These are phyloP conservation scores for Fusarium compactum DNA, from an alignment of 2,329 filamentous ascomycete genomes.

Conservation along the genomic window DNA sequence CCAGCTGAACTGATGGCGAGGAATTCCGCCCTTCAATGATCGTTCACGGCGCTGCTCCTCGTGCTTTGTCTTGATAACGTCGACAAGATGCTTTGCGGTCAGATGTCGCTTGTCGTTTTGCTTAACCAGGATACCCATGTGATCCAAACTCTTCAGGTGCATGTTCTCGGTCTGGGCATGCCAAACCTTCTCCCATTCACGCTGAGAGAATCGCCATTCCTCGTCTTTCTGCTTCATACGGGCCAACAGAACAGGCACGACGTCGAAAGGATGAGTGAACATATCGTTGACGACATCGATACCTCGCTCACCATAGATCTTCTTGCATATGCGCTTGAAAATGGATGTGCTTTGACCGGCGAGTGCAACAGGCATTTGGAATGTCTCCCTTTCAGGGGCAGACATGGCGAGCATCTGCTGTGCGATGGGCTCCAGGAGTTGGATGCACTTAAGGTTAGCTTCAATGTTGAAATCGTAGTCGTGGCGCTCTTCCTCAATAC, in stretches of 20 bases:
- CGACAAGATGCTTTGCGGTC: constrained; percentile 88
- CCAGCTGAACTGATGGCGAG: constrained; percentile 80
- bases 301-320: constrained; percentile 93
- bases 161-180: constrained; percentile 93
- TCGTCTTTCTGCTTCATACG: constrained; percentile 96
- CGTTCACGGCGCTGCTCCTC: constrained; percentile 87
- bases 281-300: constrained; percentile 88
- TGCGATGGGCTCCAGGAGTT: constrained; percentile 93
- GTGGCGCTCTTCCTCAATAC: constrained; percentile 97
- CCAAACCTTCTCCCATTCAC: constrained; percentile 99
- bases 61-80: constrained; percentile 90
- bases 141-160: constrained; percentile 95
- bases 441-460: constrained; percentile 92
- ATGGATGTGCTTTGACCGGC: constrained; percentile 96
- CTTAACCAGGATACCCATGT: constrained; percentile 93
- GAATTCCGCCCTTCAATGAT: constrained; percentile 69
- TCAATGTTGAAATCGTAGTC: constrained; percentile 99
- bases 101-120: constrained; percentile 91
- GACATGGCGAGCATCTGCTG: constrained; percentile 88
- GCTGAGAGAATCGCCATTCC: constrained; percentile 96
- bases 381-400: constrained; percentile 76
- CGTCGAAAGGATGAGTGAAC: constrained; percentile 84
- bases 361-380: constrained; percentile 84
- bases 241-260: constrained; percentile 88
- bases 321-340: constrained; percentile 97